Evolutionary conservation across 140 eudicot genomes (phyloP).

Genomic region (Flaveria floridana): DNA sequence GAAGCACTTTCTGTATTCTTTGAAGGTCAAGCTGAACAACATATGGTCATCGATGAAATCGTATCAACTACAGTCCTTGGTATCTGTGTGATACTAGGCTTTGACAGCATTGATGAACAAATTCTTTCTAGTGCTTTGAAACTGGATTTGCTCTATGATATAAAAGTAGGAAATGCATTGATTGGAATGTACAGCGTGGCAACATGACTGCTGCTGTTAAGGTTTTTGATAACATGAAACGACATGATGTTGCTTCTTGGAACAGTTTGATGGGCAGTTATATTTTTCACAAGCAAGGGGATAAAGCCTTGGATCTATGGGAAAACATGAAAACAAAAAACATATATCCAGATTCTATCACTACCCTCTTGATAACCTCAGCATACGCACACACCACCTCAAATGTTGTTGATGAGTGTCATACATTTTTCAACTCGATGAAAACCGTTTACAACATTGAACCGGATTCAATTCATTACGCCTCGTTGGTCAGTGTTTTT

Average conservation of each 20-base stretch:
- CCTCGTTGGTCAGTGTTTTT: slow-evolving; percentile 64
- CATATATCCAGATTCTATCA: slow-evolving; percentile 57
- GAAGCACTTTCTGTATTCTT: slow-evolving; percentile 61
- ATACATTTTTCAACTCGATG: slow-evolving; percentile 57
- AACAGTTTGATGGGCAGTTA: slow-evolving; percentile 69
- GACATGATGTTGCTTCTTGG: slow-evolving; percentile 66
- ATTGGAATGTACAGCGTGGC: slow-evolving; percentile 82
- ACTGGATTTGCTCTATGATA: slow-evolving; percentile 46
- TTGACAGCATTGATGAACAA: slow-evolving; percentile 64
- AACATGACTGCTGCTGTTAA: slow-evolving; percentile 53
- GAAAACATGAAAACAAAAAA: slow-evolving; percentile 44
- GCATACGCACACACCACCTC: slow-evolving; percentile 56
- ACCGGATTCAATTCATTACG: slow-evolving; percentile 70
- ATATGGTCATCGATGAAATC: slow-evolving; percentile 47
- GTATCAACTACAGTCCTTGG: slow-evolving; percentile 57
- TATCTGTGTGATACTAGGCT: slow-evolving; percentile 69
- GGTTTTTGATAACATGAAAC: slow-evolving; percentile 56
- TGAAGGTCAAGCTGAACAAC: slow-evolving; percentile 43
- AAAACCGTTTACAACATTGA: slow-evolving; percentile 46
- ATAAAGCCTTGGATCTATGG: slow-evolving; percentile 64
- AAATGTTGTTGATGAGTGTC: slow-evolving; percentile 56
- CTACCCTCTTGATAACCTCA: slow-evolving; percentile 52
- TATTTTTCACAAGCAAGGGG: slow-evolving; percentile 69
- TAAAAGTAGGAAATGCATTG: slow-evolving; percentile 60
- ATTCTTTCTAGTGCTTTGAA: slow-evolving; percentile 55